A percentile compares a stretch with the other conserved stretches of the same genome.
These are phyloP conservation scores for Rutstroemia sp. DNA, from an alignment of 2,329 filamentous ascomycete genomes.

Conservation along the genomic window DNA sequence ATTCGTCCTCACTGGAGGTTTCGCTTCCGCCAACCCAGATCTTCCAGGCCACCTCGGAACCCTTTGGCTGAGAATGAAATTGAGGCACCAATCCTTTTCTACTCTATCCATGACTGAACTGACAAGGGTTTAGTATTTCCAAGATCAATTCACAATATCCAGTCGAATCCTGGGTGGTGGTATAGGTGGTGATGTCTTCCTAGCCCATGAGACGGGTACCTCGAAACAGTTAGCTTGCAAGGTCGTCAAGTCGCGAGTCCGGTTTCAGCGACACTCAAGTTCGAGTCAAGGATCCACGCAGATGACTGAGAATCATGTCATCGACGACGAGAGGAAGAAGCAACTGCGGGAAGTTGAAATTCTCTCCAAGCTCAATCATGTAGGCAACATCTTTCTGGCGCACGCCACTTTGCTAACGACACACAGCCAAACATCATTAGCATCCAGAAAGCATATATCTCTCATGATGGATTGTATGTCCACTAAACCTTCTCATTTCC, in stretches of 20 bases:
- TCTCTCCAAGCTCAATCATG: slow-evolving; percentile 46
- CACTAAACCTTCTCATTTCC: background rate
- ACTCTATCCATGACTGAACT: background rate
- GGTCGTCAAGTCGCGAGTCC: slow-evolving; percentile 38
- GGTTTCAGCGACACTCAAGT: background rate
- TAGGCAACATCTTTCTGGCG: slow-evolving; percentile 28
- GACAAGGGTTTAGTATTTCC: slow-evolving; percentile 34
- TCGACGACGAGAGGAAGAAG: slow-evolving; percentile 29
- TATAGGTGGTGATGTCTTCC: slow-evolving; percentile 44
- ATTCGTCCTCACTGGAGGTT: slow-evolving; percentile 34
- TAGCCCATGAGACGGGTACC: slow-evolving; percentile 44
- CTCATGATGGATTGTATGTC: slow-evolving; percentile 39
- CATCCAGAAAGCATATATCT: slow-evolving; percentile 44
- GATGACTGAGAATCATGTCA: background rate
- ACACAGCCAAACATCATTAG: slow-evolving; percentile 46
- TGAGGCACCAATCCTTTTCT: slow-evolving; percentile 24
- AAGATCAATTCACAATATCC: slow-evolving; percentile 40
- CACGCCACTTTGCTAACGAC: background rate
- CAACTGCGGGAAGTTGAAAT: slow-evolving; percentile 45
- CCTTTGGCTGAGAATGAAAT: slow-evolving; percentile 30
- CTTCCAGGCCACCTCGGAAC: slow-evolving; percentile 10
- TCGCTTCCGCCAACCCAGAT: slow-evolving; percentile 27
- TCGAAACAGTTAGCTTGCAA: slow-evolving; percentile 63
- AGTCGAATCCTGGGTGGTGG: slow-evolving; percentile 46
- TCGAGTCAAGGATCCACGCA: background rate